A percentile compares a stretch with the other conserved stretches of the same genome.
Conservation (phyloP, 2,329 filamentous ascomycete species). For the Exserohilum turcica region DNA sequence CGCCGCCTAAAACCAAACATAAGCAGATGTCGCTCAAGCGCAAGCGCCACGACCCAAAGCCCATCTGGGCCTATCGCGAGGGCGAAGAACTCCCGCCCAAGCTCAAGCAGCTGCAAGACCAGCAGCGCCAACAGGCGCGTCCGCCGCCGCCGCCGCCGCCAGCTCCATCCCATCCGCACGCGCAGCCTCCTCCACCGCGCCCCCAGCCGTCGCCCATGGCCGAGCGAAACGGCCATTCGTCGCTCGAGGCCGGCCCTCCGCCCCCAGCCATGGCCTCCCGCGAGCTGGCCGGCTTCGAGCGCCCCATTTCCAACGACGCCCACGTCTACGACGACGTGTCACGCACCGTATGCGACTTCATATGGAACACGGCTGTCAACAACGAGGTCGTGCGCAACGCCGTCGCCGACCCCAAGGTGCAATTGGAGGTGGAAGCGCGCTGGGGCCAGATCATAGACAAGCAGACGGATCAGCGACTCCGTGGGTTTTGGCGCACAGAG, state of each 20-base stretch:
- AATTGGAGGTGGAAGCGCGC: slow-evolving; percentile 94
- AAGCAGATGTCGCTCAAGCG: slow-evolving; percentile 41
- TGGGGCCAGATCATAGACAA: slow-evolving; percentile 78
- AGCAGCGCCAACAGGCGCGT: slow-evolving; percentile 30
- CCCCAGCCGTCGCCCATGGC: slow-evolving; percentile 17
- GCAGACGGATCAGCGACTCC: slow-evolving; percentile 69
- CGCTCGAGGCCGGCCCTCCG: slow-evolving; percentile 12
- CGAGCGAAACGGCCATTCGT: slow-evolving; percentile 28
- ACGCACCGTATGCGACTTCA: slow-evolving; percentile 78
- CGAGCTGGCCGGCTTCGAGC: slow-evolving; percentile 52
- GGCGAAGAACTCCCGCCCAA: slow-evolving; percentile 33
- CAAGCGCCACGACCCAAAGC: slow-evolving; percentile 45
- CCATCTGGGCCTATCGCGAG: slow-evolving; percentile 45
- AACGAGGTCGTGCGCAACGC: slow-evolving; percentile 62
- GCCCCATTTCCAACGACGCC: slow-evolving; percentile 69
- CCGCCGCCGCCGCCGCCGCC: slow-evolving; percentile 27
- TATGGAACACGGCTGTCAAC: slow-evolving; percentile 73
- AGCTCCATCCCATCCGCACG: slow-evolving; percentile 21
- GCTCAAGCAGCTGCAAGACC: slow-evolving; percentile 29
- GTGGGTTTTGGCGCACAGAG: slow-evolving; percentile 70
- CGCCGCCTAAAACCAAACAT: slow-evolving; percentile 24
- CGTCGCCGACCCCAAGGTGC: slow-evolving; percentile 63
- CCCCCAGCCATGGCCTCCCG: slow-evolving; percentile 11
- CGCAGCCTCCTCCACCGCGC: slow-evolving; percentile 22
- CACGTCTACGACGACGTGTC: slow-evolving; percentile 73